Percentiles rank a stretch among this genome's conserved stretches.
Conservation (phyloP, 2,329 filamentous ascomycete genomes). For the Botrytis tulipae region DNA sequence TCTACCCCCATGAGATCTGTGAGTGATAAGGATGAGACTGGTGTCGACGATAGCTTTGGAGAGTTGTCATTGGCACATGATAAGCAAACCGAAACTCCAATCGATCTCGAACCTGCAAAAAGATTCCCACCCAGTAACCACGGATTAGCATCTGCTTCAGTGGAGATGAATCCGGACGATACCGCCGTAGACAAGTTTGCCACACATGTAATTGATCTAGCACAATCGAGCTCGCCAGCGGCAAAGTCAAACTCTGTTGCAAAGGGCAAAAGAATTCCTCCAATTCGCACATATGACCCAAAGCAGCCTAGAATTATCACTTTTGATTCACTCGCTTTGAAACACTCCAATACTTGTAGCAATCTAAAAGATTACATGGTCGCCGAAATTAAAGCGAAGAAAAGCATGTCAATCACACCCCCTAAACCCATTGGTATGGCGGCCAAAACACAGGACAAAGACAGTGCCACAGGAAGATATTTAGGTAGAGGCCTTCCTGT, state of each 20-base stretch:
- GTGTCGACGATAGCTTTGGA: neutral
- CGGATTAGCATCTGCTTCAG: neutral
- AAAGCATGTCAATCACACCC: slow-evolving; percentile 39
- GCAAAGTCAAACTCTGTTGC: slow-evolving; percentile 33
- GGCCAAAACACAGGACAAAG: slow-evolving; percentile 48
- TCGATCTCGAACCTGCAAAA: neutral
- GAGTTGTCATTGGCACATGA: neutral
- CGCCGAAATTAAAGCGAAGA: slow-evolving; percentile 68
- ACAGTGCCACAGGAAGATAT: neutral
- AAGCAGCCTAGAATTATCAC: slow-evolving; percentile 73
- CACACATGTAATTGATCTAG: slow-evolving; percentile 3
- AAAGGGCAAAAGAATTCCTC: slow-evolving; percentile 34
- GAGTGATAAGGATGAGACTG: neutral
- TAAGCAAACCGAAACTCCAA: neutral
- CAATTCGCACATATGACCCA: slow-evolving; percentile 46
- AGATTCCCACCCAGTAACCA: neutral
- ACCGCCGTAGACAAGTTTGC: neutral
- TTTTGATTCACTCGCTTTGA: slow-evolving; percentile 75
- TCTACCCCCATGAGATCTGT: neutral
- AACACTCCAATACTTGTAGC: slow-evolving; percentile 62
- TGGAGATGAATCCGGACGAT: neutral
- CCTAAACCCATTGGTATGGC: slow-evolving; percentile 54
- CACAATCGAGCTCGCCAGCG: slow-evolving; percentile 7
- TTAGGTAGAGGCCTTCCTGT: slow-evolving; percentile 58
- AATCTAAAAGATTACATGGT: slow-evolving; percentile 74